Percentiles rank a stretch among this genome's conserved stretches.
Evolutionary conservation across 768 basidiomycete genomes (phyloP).

Genomic region (Multifurca ochricompacta): DNA sequence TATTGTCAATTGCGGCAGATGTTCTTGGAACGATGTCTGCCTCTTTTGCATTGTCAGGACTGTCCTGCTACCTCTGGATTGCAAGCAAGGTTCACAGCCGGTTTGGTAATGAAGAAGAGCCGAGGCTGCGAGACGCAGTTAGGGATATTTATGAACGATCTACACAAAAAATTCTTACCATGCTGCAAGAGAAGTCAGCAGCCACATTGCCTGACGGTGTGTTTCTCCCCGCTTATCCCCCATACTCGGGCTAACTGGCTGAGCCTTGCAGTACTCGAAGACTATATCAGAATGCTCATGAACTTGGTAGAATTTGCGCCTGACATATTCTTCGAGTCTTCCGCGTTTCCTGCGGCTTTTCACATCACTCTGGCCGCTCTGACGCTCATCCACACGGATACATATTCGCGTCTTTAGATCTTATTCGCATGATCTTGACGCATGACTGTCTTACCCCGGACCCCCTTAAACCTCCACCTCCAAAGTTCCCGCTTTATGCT

Average conservation of each 20-base stretch:
- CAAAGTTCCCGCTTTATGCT: slow-evolving; percentile 57
- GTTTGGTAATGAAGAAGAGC: slow-evolving; percentile 62
- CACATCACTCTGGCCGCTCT: slow-evolving; percentile 69
- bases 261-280: slow-evolving; percentile 75
- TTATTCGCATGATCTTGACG: slow-evolving; percentile 65
- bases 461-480: slow-evolving; percentile 37
- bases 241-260: not conserved
- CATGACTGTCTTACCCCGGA: slow-evolving; percentile 58
- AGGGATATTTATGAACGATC: slow-evolving; percentile 64
- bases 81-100: slow-evolving; percentile 75
- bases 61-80: slow-evolving; percentile 90
- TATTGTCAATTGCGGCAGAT: slow-evolving; percentile 59
- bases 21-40: slow-evolving; percentile 68
- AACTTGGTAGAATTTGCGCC: slow-evolving; percentile 62
- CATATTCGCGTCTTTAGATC: slow-evolving; percentile 77
- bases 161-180: slow-evolving; percentile 57
- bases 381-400: slow-evolving; percentile 74
- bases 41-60: slow-evolving; percentile 72
- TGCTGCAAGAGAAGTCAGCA: slow-evolving; percentile 63
- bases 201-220: slow-evolving; percentile 83
- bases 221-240: slow-evolving; percentile 23
- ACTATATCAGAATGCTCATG: slow-evolving; percentile 77
- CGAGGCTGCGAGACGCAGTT: slow-evolving; percentile 48
- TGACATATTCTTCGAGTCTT: slow-evolving; percentile 69
- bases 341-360: slow-evolving; percentile 72